Conservation (phyloP, 352 stramenopile species). For the Globisporangium rhizosaccharum region DNA sequence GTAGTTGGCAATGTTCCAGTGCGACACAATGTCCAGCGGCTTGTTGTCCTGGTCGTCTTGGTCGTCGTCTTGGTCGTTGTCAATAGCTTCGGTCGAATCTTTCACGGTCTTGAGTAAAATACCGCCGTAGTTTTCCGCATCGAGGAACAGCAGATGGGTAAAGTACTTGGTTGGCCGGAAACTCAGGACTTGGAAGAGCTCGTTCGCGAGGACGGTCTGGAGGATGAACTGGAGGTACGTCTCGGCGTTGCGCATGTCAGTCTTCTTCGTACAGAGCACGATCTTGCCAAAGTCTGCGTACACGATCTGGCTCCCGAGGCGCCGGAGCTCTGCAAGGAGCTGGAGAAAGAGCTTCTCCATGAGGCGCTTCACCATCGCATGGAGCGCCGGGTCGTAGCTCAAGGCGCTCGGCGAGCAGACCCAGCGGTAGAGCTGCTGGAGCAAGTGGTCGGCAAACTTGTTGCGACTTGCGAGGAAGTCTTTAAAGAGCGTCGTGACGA, state of each 20-base stretch:
- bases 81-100: conserved; percentile 12
- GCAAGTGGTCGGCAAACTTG: conserved; percentile 91
- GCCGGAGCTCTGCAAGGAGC: conserved; percentile 92
- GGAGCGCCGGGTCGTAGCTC: conserved; percentile 93
- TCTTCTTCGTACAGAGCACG: conserved; percentile 63
- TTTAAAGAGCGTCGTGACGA: conserved; percentile 93
- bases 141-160: conserved; percentile 92
- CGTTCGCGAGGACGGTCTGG: conserved; percentile 84
- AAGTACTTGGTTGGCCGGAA: conserved; percentile 83
- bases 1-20: conserved; percentile 89
- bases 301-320: conserved; percentile 93
- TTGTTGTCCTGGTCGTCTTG: conserved; percentile 25
- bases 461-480: conserved; percentile 89
- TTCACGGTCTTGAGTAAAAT: conserved; percentile 63
- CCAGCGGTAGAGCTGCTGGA: conserved; percentile 96
- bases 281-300: conserved; percentile 83
- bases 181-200: conserved; percentile 79
- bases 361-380: conserved; percentile 91
- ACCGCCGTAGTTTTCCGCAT: conserved; percentile 95
- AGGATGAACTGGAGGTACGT: conserved; percentile 95
- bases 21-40: conserved; percentile 62
- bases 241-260: conserved; percentile 78
- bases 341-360: conserved; percentile 94
- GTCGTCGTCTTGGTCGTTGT: conserved; percentile 23
- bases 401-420: conserved; percentile 88